Base-by-base conservation (phyloP, 1,139 yeast species). In the Pichia sp. region DNA sequence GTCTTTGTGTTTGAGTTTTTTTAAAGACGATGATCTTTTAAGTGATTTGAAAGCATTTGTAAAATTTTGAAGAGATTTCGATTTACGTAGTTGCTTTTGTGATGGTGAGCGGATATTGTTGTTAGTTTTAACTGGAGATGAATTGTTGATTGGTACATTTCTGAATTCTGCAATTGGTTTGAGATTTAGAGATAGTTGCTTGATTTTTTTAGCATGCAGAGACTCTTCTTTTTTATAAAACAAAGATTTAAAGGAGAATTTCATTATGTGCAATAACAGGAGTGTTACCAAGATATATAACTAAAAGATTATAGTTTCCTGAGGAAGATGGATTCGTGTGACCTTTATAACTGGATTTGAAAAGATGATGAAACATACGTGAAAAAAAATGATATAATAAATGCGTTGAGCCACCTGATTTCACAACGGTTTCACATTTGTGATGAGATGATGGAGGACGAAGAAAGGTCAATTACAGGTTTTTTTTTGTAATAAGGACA, bases 291-390 rank as follows among this genome's bases (percentile, higher is more conserved):
- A n/a, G n/a, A n/a, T n/a, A n/a, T n/a, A n/a, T n/a, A n/a, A n/a
- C n/a, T n/a, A n/a, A n/a, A n/a, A n/a, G n/a, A n/a, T 3, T 25
- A 12, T 8, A 25, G 27, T 12, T 25, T 25, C 27, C 8, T 25
- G 2, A 8, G 11, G 11, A 25, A 12, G 12, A 25, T 3, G 27
- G 27, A 25, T 25, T 25, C 7, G 27, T 25, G 8, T 27, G 5
- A 27, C 34, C 18, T 29, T 29, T 29, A 32, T 32, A 16, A 16
- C 15, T 8, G 11, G 18, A 32, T 7, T 7, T 4, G 6, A 18
- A 13, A n/a, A 12, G 12, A 46, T 27, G 32, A 22, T 42, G 41
- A 43, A 46, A 43, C 49, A 39, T 13, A 46, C 30, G 13, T 43
- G 44, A 35, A 22, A 18, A 27, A 27, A 26, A 26, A 13, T 4